Conservation (phyloP, 192 early-diverging fungal species). For the Geranomyces variabilis region DNA sequence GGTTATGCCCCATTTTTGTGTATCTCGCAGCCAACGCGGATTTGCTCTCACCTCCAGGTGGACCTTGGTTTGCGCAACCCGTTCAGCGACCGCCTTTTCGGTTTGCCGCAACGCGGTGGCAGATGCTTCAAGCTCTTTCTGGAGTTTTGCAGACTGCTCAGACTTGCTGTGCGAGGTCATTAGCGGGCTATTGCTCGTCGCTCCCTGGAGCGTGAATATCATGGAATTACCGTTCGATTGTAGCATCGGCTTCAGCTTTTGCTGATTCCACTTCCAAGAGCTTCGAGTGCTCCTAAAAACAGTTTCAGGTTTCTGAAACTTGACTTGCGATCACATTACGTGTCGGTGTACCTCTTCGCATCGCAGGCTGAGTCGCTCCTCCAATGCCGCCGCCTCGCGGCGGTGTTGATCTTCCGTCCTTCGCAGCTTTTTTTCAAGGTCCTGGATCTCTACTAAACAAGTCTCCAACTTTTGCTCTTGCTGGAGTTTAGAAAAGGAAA, state of each 20-base stretch:
- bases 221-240: neutral
- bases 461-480: constrained; percentile 4
- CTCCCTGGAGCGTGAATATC: too few species aligned
- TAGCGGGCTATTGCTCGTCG: too few species aligned
- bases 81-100: neutral
- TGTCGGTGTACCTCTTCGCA: neutral
- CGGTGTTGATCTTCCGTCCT: neutral
- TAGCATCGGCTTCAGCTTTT: neutral
- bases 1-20: too few species aligned
- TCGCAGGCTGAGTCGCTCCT: neutral
- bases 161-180: neutral
- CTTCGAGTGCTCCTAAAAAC: constrained; percentile 1
- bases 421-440: constrained; percentile 1
- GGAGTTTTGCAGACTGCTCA: neutral
- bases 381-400: neutral
- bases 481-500: neutral
- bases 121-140: neutral
- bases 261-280: neutral
- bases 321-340: too few species aligned
- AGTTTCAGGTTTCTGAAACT: too few species aligned
- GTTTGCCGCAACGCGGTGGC: neutral
- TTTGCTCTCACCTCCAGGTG: neutral
- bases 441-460: neutral
- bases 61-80: neutral
- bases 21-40: too few species aligned